These are phyloP conservation scores for Aphanomyces astaci DNA, from an alignment of 352 stramenopile species.

Conservation along the genomic window DNA sequence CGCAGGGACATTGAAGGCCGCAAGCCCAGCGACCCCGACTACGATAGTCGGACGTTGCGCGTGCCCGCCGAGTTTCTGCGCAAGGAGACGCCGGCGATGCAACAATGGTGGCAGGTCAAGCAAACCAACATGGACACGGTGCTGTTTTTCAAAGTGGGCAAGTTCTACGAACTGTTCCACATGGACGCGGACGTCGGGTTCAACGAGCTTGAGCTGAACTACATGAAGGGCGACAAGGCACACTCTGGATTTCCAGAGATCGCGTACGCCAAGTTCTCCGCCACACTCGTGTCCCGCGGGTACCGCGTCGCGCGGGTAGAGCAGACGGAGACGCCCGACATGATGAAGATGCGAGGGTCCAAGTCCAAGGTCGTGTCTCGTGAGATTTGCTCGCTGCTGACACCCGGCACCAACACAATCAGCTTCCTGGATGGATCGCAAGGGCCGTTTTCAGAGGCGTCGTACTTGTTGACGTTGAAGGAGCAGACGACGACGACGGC, in stretches of 20 bases:
- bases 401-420: conserved; percentile 91
- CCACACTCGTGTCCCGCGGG: conserved; percentile 90
- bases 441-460: conserved; percentile 26
- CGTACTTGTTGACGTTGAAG: conserved; percentile 61
- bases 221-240: conserved; percentile 98
- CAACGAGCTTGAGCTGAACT: conserved; percentile 92
- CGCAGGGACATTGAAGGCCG: conserved; percentile 86
- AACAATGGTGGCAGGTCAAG: conserved; percentile 99
- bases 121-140: conserved; percentile 95
- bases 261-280: conserved; percentile 94
- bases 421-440: conserved; percentile 89
- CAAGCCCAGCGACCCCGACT: conserved; percentile 73
- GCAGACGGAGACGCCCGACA: conserved; percentile 98
- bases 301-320: conserved; percentile 98
- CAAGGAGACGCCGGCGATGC: conserved; percentile 91
- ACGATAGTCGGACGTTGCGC: conserved; percentile 88
- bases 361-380: conserved; percentile 87
- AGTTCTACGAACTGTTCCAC: conserved; percentile 96
- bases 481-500: conserved; percentile 30
- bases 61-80: conserved; percentile 83
- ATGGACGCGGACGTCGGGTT: conserved; percentile 98
- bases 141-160: conserved; percentile 98
- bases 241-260: conserved; percentile 98
- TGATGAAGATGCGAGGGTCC: conserved; percentile 91
- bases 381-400: conserved; percentile 96